These are phyloP conservation scores for Thuidium tamariscinum DNA, from an alignment of 225 moss, liverwort and hornwort genomes.

Conservation along the genomic window DNA sequence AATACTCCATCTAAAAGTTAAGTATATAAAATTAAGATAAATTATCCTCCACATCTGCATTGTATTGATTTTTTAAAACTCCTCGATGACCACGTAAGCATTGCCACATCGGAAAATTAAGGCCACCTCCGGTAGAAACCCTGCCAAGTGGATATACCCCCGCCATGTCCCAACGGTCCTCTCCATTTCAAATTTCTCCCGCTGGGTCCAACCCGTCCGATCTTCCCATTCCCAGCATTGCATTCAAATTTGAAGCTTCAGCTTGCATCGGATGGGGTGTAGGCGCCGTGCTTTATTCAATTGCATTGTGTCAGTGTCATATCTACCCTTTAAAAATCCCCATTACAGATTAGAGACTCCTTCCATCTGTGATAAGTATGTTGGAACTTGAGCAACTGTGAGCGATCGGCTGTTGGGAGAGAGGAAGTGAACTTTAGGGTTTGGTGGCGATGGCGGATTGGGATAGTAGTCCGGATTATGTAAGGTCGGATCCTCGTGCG, in stretches of 20 bases:
- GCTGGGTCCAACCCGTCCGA: not conserved
- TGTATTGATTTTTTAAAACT: not conserved
- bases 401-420: not conserved
- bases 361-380: not conserved
- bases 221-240: not conserved
- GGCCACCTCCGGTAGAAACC: not conserved
- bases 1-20: not conserved
- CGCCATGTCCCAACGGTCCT: not conserved
- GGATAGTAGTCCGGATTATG: conserved; percentile 9
- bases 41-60: not conserved
- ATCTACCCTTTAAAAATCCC: not conserved
- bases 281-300: too few species aligned
- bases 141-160: not conserved
- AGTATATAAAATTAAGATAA: too few species aligned
- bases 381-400: not conserved
- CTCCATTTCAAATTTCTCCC: not conserved
- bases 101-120: not conserved
- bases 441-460: conserved; percentile 24
- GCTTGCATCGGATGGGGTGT: not conserved
- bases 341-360: too few species aligned
- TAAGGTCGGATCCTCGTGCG: conserved; percentile 8
- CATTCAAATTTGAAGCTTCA: not conserved
- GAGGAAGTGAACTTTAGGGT: not conserved
- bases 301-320: not conserved
- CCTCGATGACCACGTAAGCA: not conserved